These are phyloP conservation scores for Sphaceloma murrayae DNA, from an alignment of 2,329 filamentous ascomycete species.

Conservation along the genomic window DNA sequence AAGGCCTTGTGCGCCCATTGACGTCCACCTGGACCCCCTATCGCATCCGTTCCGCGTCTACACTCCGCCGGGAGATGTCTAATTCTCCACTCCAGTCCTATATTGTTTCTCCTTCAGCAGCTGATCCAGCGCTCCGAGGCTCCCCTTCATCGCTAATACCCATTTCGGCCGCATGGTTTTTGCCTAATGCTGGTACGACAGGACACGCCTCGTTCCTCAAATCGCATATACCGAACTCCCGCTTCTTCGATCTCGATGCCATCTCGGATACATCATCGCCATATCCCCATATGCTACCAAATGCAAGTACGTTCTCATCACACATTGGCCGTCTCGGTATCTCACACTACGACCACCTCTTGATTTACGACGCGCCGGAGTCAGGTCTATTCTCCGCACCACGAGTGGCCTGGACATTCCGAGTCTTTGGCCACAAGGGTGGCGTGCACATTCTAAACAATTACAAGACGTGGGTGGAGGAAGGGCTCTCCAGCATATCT, in stretches of 20 bases:
- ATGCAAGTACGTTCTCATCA: constrained; percentile 66
- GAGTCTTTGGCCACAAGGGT: constrained; percentile 75
- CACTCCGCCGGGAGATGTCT: constrained; percentile 12
- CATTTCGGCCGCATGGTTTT: constrained; percentile 89
- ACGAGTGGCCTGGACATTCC: constrained; percentile 85
- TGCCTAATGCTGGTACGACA: constrained; percentile 73
- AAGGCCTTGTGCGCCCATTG: constrained; percentile 9
- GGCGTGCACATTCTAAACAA: constrained; percentile 85
- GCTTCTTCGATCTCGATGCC: constrained; percentile 90
- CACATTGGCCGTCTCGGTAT: constrained; percentile 88
- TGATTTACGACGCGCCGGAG: constrained; percentile 89
- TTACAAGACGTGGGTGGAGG: constrained; percentile 84
- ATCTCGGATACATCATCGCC: constrained; percentile 79
- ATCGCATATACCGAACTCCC: constrained; percentile 75
- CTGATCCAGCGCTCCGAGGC: constrained; percentile 70
- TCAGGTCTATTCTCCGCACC: constrained; percentile 90
- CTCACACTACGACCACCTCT: constrained; percentile 73
- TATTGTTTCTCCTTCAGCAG: constrained; percentile 74
- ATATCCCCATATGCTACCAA: constrained; percentile 95
- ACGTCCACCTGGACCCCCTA: constrained; percentile 2
- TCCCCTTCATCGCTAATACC: constrained; percentile 76
- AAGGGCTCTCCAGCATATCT: constrained; percentile 73
- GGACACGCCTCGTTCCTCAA: constrained; percentile 74
- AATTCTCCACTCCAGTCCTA: constrained; percentile 57
- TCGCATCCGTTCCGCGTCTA: constrained; percentile 3